These are phyloP conservation scores for Striga asiatica DNA, from an alignment of 257 asterid genomes.

Conservation along the genomic window DNA sequence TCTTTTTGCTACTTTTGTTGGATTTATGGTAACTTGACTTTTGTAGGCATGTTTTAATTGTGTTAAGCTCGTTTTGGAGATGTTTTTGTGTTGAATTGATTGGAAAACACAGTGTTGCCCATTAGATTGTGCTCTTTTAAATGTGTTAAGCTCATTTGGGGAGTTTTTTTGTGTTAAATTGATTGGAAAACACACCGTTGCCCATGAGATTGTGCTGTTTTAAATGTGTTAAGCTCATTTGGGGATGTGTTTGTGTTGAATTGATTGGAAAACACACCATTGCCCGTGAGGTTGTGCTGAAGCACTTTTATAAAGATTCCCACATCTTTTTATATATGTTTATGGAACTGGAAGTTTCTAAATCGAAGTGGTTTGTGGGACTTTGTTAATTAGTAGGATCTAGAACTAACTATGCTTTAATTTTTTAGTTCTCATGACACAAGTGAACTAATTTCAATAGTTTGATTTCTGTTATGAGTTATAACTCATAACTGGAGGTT, in stretches of 20 bases:
- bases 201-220: too few relatives aligned
- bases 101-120: too few relatives aligned
- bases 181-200: too few relatives aligned
- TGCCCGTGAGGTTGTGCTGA: too few relatives aligned
- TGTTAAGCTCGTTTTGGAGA: neutral
- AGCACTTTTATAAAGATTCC: constrained; percentile 4
- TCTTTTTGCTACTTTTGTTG: neutral
- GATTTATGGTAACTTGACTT: constrained; percentile 10
- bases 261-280: too few relatives aligned
- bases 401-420: neutral
- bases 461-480: neutral
- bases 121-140: too few relatives aligned
- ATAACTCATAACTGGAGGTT: neutral
- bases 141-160: neutral
- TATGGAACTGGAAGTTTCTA: constrained; percentile 7
- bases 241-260: too few relatives aligned
- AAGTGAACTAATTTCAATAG: neutral
- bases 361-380: constrained; percentile 1
- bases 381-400: neutral
- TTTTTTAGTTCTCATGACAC: neutral
- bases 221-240: neutral
- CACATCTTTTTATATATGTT: neutral
- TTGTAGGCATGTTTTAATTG: neutral
- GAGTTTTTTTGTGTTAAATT: too few relatives aligned
- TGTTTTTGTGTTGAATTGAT: neutral